Percentiles rank a stretch among this genome's conserved stretches.
Evolutionary conservation across 2,329 filamentous ascomycete genomes (phyloP).

Genomic region (Monascus ruber): DNA sequence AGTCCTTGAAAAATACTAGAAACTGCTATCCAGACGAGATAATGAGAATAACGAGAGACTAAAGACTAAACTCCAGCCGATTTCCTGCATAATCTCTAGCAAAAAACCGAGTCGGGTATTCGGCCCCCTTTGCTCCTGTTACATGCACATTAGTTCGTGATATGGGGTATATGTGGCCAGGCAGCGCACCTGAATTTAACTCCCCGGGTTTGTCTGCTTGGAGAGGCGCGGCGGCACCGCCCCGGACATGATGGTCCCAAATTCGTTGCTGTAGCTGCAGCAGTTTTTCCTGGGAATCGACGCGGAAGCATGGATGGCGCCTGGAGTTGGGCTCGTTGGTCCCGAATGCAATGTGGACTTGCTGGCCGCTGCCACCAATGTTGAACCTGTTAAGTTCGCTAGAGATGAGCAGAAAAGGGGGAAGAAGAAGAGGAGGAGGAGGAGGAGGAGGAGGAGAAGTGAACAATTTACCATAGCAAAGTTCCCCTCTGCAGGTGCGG

Average conservation of each 20-base stretch:
- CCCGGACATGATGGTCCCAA: constrained; percentile 40
- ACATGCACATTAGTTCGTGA: no score
- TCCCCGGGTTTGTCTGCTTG: constrained; percentile 46
- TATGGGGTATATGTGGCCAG: no score
- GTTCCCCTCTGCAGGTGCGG: constrained; percentile 40
- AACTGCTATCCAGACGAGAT: no score
- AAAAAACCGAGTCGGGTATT: constrained; percentile 53
- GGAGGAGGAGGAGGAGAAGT: no score
- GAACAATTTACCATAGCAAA: constrained; percentile 40
- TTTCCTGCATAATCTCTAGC: constrained; percentile 48
- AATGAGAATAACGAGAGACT: not conserved
- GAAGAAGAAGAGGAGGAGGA: no score
- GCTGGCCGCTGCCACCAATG: constrained; percentile 42
- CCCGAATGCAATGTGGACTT: constrained; percentile 44
- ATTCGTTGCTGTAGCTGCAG: constrained; percentile 37
- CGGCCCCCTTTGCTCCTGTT: constrained; percentile 42
- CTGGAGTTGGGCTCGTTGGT: constrained; percentile 30
- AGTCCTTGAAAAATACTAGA: no score
- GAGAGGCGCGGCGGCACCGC: constrained; percentile 40
- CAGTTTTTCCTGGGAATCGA: constrained; percentile 40
- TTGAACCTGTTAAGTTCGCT: constrained; percentile 35
- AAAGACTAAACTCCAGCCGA: constrained; percentile 42
- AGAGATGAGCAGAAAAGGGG: no score
- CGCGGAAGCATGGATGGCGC: constrained; percentile 49
- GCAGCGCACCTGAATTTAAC: constrained; percentile 26